Evolutionary conservation across 148 eudicot species (phyloP).

Genomic region (Nyssa sinensis): DNA sequence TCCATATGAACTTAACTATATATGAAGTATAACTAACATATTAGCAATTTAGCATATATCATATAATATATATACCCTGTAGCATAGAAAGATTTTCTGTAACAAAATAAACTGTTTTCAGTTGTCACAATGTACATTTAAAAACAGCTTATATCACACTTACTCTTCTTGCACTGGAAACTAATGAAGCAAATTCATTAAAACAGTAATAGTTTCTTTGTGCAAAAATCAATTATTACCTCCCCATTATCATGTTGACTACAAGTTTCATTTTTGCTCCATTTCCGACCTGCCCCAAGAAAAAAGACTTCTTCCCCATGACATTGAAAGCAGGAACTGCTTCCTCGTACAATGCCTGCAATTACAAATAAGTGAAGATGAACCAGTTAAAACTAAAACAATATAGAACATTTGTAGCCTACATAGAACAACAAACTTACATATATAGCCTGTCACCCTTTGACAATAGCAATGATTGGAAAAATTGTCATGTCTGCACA

Average conservation of each 20-base stretch:
- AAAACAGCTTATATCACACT: no score
- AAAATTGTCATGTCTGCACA: no score
- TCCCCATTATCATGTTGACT: slow-evolving; percentile 99
- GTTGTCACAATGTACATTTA: not conserved
- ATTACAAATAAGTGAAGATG: slow-evolving; percentile 13
- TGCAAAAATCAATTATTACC: slow-evolving; percentile 38
- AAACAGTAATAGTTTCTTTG: not conserved
- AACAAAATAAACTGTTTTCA: not conserved
- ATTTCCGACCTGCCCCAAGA: slow-evolving; percentile 86
- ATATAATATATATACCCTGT: not conserved
- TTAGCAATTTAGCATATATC: not conserved
- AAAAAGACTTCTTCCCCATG: slow-evolving; percentile 95
- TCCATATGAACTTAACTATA: not conserved
- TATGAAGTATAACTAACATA: not conserved
- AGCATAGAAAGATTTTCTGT: not conserved
- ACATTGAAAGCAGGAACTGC: slow-evolving; percentile 85
- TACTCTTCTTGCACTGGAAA: not conserved
- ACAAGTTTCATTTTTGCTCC: slow-evolving; percentile 99
- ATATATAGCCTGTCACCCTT: not conserved
- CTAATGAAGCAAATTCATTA: not conserved
- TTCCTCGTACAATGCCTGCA: slow-evolving; percentile 78
- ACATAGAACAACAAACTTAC: not conserved
- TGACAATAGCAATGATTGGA: not conserved
- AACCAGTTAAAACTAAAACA: no score
- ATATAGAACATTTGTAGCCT: not conserved